These are phyloP conservation scores for Porpolomopsis calyptriformis DNA, from an alignment of 768 basidiomycete species.

Conservation along the genomic window DNA sequence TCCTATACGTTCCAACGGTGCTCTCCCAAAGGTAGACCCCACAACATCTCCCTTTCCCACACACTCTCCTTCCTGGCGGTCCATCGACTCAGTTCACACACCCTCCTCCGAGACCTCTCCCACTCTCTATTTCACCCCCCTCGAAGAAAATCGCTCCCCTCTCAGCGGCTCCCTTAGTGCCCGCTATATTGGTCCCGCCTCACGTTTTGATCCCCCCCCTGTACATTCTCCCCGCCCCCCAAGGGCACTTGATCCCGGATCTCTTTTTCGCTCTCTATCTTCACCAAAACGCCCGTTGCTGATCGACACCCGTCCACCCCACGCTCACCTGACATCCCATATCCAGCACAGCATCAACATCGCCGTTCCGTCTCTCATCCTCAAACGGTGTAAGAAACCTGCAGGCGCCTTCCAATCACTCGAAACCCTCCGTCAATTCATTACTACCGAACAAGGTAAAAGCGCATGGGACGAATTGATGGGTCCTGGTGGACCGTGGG, in stretches of 20 bases:
- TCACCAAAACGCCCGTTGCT: slow-evolving; percentile 52
- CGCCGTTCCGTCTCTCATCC: slow-evolving; percentile 81
- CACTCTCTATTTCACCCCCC: slow-evolving; percentile 4
- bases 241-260: slow-evolving; percentile 33
- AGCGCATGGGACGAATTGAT: slow-evolving; percentile 59
- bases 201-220: slow-evolving; percentile 13
- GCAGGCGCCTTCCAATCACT: slow-evolving; percentile 56
- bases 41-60: slow-evolving; percentile 8
- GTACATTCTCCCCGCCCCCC: slow-evolving; percentile 18
- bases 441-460: slow-evolving; percentile 71
- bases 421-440: slow-evolving; percentile 64
- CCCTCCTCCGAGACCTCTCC: slow-evolving; percentile 2
- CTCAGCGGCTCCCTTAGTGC: too few species aligned
- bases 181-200: too few species aligned
- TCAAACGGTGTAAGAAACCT: slow-evolving; percentile 72
- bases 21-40: slow-evolving; percentile 38
- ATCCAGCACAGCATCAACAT: slow-evolving; percentile 69
- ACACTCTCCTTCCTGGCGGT: background rate
- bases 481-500: slow-evolving; percentile 44
- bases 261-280: slow-evolving; percentile 36
- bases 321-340: slow-evolving; percentile 53
- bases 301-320: slow-evolving; percentile 71
- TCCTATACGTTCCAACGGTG: slow-evolving; percentile 54
- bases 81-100: background rate
- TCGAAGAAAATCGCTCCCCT: too few species aligned